Evolutionary conservation across 257 asterid genomes (phyloP).

Genomic region (Paraleonurus japonicus): DNA sequence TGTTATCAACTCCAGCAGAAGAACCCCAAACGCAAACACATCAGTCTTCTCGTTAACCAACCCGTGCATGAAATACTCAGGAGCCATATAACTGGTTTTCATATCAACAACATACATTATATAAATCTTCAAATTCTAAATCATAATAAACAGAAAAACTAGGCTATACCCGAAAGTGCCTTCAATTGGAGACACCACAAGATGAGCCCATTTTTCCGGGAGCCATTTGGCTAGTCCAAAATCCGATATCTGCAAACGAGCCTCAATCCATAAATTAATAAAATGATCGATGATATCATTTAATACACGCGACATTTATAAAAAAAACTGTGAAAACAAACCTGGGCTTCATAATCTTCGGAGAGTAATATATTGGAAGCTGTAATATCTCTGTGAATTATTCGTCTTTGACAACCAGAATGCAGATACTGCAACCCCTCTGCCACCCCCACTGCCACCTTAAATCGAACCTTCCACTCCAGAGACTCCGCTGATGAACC

Average conservation of each 20-base stretch:
- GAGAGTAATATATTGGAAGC: slow-evolving; percentile 90
- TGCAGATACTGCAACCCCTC: slow-evolving; percentile 90
- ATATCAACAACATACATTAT: not conserved
- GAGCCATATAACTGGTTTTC: slow-evolving; percentile 83
- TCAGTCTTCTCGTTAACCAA: slow-evolving; percentile 85
- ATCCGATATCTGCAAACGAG: slow-evolving; percentile 78
- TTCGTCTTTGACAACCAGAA: slow-evolving; percentile 68
- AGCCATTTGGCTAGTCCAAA: slow-evolving; percentile 99
- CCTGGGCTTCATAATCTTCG: slow-evolving; percentile 88
- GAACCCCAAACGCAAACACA: slow-evolving; percentile 95
- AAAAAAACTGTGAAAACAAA: slow-evolving; percentile 8
- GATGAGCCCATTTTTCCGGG: slow-evolving; percentile 83
- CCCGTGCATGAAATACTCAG: slow-evolving; percentile 97
- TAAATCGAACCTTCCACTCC: slow-evolving; percentile 70
- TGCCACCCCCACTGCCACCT: slow-evolving; percentile 83
- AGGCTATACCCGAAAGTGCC: slow-evolving; percentile 86
- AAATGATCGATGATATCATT: not conserved
- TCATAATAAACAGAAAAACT: not conserved
- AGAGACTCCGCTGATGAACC: slow-evolving; percentile 45
- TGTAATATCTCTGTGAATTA: slow-evolving; percentile 92
- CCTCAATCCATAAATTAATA: not conserved
- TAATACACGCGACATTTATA: not conserved
- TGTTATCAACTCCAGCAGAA: slow-evolving; percentile 81
- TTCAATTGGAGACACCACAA: slow-evolving; percentile 87
- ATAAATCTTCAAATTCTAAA: not conserved